Evolutionary conservation across 345 rosid species (phyloP).

Genomic region (Excoecaria cochinchinensis): DNA sequence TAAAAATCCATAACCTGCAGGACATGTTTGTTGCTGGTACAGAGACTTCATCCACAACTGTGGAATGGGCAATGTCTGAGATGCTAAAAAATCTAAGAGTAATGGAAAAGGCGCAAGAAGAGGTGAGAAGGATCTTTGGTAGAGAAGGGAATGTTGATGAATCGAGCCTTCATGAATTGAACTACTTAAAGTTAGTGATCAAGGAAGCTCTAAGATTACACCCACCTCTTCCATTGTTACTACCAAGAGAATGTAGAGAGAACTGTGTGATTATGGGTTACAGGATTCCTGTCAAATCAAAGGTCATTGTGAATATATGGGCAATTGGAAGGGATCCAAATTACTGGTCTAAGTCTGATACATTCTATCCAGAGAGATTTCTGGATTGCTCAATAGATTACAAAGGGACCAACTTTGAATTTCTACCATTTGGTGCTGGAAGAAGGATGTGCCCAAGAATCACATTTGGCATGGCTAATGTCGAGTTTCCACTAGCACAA

Average conservation of each 20-base stretch:
- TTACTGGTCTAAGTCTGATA: conserved; percentile 9
- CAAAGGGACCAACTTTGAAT: too few relatives aligned
- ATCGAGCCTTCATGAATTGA: neutral
- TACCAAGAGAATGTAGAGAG: conserved; percentile 17
- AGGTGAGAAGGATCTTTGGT: neutral
- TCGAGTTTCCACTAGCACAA: neutral
- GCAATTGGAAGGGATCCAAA: too few relatives aligned
- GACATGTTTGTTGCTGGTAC: conserved; percentile 2
- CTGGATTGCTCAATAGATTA: neutral
- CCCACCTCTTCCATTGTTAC: conserved; percentile 8
- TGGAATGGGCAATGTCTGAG: conserved; percentile 14
- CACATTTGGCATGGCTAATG: conserved; percentile 3
- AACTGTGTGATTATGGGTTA: conserved; percentile 6
- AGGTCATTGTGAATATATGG: too few relatives aligned
- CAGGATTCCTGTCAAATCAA: too few relatives aligned
- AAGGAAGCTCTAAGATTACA: conserved; percentile 18
- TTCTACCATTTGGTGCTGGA: conserved; percentile 23
- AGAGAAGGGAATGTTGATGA: neutral
- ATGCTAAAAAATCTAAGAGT: conserved; percentile 12
- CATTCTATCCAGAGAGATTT: conserved; percentile 17
- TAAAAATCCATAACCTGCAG: neutral
- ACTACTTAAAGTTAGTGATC: conserved; percentile 7
- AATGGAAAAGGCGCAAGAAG: conserved; percentile 13
- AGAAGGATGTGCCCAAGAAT: conserved; percentile 17
- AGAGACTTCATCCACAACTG: neutral